Evolutionary conservation across 805 yeast species (phyloP), one percentile per base, ranked within the genome.

Genomic region (Sugiyamaella smithiae): DNA sequence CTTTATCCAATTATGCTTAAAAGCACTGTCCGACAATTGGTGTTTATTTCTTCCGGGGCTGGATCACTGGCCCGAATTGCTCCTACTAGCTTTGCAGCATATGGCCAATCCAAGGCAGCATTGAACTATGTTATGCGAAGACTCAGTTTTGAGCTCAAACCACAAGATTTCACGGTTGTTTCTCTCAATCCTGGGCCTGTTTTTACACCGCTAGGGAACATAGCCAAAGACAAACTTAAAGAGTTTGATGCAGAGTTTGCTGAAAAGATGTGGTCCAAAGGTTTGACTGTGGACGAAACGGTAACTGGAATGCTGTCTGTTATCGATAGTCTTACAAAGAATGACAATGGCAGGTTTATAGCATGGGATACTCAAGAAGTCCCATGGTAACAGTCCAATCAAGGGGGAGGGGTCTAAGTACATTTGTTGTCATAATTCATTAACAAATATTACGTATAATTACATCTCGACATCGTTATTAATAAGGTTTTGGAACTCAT

Each of bases 111-210:
- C 8, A 70, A 71, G 55, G 70, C 73, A 5, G 74, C 70, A 1
- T 49, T 69, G 48, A 69, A 70, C 58, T 64, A 58, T 54, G 48
- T 64, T 9, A 57, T 56, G 11, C 58, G 52, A 36, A 59, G 60
- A 19, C 35, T 70, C 29, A 53, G 64, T 35, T 12, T 19, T 24
- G 72, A 70, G 46, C 43, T 62, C 22, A 49, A 48, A 7, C 41
- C 38, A 1, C 60, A 64, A 28, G 65, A 58, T 0, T 67, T 61
- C 49, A 62, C 57, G 5, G 60, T 65, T 35, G 53, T 68, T 14
- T 53, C 70, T 9, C n/a, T 69, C n/a, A 70, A 69, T 43, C 77
- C 77, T 1, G 76, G 76, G 26, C 29, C 62, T 7, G 74, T 72
- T 7, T 11, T 45, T 12, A 67, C 70, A 31, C 74, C 71, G 41